These are phyloP conservation scores for Aspergillus aculeatus DNA, from an alignment of 2,329 filamentous ascomycete genomes.

Conservation along the genomic window DNA sequence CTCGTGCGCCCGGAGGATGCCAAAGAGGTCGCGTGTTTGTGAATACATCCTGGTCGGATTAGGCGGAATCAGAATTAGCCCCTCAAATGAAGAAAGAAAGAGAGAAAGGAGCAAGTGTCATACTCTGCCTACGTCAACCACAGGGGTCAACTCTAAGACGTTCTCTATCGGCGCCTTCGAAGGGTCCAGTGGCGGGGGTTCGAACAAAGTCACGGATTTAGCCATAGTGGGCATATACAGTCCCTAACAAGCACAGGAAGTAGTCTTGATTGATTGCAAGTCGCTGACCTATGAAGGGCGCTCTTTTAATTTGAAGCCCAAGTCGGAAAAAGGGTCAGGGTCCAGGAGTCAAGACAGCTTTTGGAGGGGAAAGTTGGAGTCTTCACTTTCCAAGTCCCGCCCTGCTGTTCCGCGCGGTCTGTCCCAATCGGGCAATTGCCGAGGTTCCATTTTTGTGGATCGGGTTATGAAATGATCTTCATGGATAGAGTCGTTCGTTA, in stretches of 20 bases:
- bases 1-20: constrained; percentile 87
- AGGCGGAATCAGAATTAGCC: constrained; percentile 1
- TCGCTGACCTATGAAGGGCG: neutral
- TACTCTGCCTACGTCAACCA: constrained; percentile 62
- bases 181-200: constrained; percentile 69
- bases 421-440: constrained; percentile 17
- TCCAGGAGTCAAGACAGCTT: neutral
- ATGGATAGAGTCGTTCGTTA: neutral
- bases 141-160: constrained; percentile 77
- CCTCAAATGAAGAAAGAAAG: neutral
- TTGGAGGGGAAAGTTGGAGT: neutral
- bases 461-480: neutral
- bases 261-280: neutral
- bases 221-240: constrained; percentile 22
- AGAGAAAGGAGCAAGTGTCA: constrained; percentile 25
- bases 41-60: constrained; percentile 69
- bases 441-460: constrained; percentile 11
- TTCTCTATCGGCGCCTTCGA: constrained; percentile 82
- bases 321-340: neutral
- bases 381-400: neutral
- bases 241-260: neutral
- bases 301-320: neutral
- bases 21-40: constrained; percentile 90
- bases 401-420: neutral
- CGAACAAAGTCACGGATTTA: constrained; percentile 62